A percentile compares a stretch with the other conserved stretches of the same genome.
Evolutionary conservation across 805 yeast species (phyloP).

Genomic region (Ogataea corticis): DNA sequence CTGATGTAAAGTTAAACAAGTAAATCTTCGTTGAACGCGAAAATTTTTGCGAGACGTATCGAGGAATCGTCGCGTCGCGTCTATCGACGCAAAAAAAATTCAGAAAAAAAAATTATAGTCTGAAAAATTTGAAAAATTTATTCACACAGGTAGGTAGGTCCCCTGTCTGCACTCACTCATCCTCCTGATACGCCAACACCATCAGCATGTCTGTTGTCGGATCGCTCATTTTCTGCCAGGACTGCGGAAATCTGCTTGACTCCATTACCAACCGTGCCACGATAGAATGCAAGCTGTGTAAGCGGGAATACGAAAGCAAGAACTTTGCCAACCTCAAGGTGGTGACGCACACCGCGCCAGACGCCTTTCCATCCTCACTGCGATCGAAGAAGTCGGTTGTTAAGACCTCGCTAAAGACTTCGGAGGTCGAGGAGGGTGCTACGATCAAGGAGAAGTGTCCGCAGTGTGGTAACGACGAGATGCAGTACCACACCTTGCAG

Average conservation of each 20-base stretch:
- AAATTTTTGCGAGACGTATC: conserved; percentile 6
- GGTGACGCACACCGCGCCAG: conserved; percentile 82
- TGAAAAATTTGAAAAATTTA: not conserved
- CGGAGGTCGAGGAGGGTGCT: conserved; percentile 92
- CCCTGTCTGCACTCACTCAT: not conserved
- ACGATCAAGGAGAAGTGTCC: conserved; percentile 97
- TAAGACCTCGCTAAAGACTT: conserved; percentile 73
- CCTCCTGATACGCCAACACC: not conserved
- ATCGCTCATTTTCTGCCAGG: conserved; percentile 87
- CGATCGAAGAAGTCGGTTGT: conserved; percentile 85
- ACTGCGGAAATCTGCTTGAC: conserved; percentile 89
- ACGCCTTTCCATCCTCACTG: conserved; percentile 89
- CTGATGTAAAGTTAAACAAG: not conserved
- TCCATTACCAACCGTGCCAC: conserved; percentile 51
- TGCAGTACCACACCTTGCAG: conserved; percentile 96
- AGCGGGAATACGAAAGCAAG: conserved; percentile 40
- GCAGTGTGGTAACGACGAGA: conserved; percentile 96
- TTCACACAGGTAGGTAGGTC: too few species aligned
- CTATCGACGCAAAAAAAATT: conserved; percentile 5
- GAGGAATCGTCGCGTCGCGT: conserved; percentile 7
- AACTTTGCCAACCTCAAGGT: conserved; percentile 80
- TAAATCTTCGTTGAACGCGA: conserved; percentile 16
- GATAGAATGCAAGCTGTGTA: conserved; percentile 58
- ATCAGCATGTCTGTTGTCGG: conserved; percentile 87
- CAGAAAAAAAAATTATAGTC: conserved; percentile 6